Conservation (phyloP, 179 eudicot species). For the Dionaea muscipula region DNA sequence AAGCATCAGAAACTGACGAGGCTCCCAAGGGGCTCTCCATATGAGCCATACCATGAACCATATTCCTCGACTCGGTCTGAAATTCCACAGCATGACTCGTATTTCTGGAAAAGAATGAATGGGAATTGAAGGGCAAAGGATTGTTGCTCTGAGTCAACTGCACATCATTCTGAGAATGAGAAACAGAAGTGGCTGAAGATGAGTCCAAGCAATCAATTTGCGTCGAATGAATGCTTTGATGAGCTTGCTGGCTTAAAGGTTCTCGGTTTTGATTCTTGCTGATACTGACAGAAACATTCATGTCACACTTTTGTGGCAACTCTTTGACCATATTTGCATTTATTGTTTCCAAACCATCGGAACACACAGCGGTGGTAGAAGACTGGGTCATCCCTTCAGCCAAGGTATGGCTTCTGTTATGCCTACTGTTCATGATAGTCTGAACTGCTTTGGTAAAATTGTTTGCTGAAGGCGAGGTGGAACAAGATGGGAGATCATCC, state of each 20-base stretch:
- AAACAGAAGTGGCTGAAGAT: constrained; percentile 74
- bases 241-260: constrained; percentile 33
- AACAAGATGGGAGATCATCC: constrained; percentile 74
- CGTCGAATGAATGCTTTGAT: constrained; percentile 32
- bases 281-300: constrained; percentile 45
- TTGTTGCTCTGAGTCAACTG: constrained; percentile 35
- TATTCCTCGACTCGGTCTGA: constrained; percentile 41
- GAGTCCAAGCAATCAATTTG: constrained; percentile 85
- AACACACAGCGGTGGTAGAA: constrained; percentile 26
- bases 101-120: constrained; percentile 49
- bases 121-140: constrained; percentile 46
- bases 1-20: constrained; percentile 45
- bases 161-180: constrained; percentile 57
- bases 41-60: constrained; percentile 28
- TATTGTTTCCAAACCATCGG: constrained; percentile 39
- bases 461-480: constrained; percentile 79
- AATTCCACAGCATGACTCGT: constrained; percentile 42
- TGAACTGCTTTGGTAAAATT: constrained; percentile 36
- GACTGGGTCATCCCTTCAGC: constrained; percentile 40
- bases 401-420: constrained; percentile 22
- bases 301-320: constrained; percentile 40
- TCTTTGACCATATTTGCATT: constrained; percentile 33
- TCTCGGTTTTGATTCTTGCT: constrained; percentile 54
- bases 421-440: constrained; percentile 30
- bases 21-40: constrained; percentile 36